These are phyloP conservation scores for Lachancea thermotolerans DNA, from an alignment of 805 yeast species.

Conservation along the genomic window DNA sequence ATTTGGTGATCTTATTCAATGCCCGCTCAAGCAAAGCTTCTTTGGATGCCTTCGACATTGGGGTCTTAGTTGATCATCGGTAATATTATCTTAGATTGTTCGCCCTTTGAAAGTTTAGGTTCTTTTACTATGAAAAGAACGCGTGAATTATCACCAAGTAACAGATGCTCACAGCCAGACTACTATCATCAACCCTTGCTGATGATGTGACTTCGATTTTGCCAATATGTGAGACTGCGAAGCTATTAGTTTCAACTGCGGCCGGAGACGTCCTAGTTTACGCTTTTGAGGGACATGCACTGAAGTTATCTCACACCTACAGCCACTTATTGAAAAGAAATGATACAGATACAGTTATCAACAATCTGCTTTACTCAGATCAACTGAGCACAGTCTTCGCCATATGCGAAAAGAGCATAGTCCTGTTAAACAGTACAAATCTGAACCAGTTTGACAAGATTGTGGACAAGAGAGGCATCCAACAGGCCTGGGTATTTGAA, in stretches of 20 bases:
- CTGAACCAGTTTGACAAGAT: constrained; percentile 29
- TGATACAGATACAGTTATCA: constrained; percentile 14
- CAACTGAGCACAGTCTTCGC: constrained; percentile 26
- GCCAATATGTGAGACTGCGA: constrained; percentile 21
- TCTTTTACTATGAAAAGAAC: background rate
- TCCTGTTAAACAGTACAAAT: constrained; percentile 26
- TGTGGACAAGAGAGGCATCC: constrained; percentile 27
- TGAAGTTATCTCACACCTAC: constrained; percentile 25
- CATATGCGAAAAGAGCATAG: constrained; percentile 20
- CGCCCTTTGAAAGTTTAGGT: background rate
- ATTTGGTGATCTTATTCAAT: constrained; percentile 12
- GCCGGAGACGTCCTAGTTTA: constrained; percentile 28
- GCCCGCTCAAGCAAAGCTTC: constrained; percentile 4
- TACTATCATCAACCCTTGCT: constrained; percentile 14
- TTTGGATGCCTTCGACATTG: constrained; percentile 1
- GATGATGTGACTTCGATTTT: constrained; percentile 22
- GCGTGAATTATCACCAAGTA: background rate
- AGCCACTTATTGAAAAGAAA: constrained; percentile 20
- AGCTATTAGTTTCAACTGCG: constrained; percentile 22
- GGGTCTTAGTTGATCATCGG: background rate
- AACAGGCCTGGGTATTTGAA: constrained; percentile 22
- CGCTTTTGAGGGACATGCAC: constrained; percentile 16
- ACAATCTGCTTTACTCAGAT: constrained; percentile 19
- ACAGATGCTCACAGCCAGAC: constrained; percentile 21
- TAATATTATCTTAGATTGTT: background rate